phyloP scores from a whole-genome alignment of 106 monocot species.

The Iris macrosiphon region DNA sequence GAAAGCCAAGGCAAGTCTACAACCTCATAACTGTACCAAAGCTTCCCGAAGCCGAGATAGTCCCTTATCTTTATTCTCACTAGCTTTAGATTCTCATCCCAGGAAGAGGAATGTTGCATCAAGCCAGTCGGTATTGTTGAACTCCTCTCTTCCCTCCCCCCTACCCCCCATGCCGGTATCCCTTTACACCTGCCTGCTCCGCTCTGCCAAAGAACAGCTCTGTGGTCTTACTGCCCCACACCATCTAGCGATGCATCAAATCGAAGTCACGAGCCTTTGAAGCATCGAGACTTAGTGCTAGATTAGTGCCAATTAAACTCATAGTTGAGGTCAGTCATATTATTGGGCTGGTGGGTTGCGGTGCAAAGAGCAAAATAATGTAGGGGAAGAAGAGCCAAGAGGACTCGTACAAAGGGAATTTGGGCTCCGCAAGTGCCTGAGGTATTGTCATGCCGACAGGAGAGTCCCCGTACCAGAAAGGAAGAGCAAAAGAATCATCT shows the following conservation, averaged over 20 bases:
- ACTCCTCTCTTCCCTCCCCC: no score
- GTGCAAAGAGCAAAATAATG: no score
- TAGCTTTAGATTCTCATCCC: neutral
- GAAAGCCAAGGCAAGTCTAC: neutral
- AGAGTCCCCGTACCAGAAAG: constrained; percentile 6
- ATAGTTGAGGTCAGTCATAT: neutral
- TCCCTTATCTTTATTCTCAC: no score
- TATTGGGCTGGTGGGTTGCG: neutral
- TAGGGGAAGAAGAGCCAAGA: no score
- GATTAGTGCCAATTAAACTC: neutral
- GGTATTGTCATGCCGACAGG: neutral
- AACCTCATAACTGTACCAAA: neutral
- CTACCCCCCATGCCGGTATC: no score
- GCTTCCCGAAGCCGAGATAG: no score
- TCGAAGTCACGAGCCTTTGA: no score
- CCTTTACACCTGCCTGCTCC: no score
- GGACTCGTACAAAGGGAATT: neutral
- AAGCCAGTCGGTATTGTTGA: neutral
- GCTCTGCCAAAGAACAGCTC: no score
- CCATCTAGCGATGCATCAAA: no score
- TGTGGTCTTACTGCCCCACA: no score
- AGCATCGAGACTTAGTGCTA: no score
- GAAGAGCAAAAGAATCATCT: constrained; percentile 2
- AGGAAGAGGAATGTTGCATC: neutral
- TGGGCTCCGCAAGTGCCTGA: neutral